Evolutionary conservation across 106 monocot genomes (phyloP).

Genomic region (Posidonia australis): DNA sequence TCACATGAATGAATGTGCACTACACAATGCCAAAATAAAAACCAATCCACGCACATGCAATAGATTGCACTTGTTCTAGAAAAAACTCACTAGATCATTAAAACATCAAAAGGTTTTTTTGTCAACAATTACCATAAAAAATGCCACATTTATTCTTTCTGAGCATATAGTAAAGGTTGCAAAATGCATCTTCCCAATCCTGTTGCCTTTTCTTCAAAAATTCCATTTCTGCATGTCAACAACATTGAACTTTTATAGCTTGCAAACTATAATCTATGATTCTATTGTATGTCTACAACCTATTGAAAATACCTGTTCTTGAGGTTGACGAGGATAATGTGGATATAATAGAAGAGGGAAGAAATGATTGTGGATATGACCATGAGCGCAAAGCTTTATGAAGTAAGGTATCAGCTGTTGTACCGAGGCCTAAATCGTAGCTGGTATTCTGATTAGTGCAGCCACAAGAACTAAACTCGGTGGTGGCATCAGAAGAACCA

Average conservation of each 20-base stretch:
- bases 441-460: constrained; percentile 17
- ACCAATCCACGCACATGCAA: too few species aligned
- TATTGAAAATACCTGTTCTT: constrained; percentile 42
- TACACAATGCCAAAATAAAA: too few species aligned
- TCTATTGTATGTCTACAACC: neutral
- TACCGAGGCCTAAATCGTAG: constrained; percentile 7
- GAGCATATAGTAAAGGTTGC: constrained; percentile 67
- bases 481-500: constrained; percentile 16
- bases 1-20: too few species aligned
- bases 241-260: neutral
- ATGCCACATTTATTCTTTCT: constrained; percentile 52
- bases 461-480: constrained; percentile 9
- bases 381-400: constrained; percentile 64
- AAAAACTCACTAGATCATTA: too few species aligned
- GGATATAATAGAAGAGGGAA: constrained; percentile 61
- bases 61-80: too few species aligned
- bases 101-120: too few species aligned
- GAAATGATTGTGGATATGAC: constrained; percentile 69
- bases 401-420: constrained; percentile 22
- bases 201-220: constrained; percentile 54
- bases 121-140: constrained; percentile 63
- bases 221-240: constrained; percentile 38
- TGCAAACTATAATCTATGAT: neutral
- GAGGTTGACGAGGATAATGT: constrained; percentile 39
- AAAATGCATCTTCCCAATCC: constrained; percentile 90